Evolutionary conservation across 2,329 filamentous ascomycete species (phyloP), one percentile per base, ranked within the genome.

Genomic region (Arthrobotrys conoides): DNA sequence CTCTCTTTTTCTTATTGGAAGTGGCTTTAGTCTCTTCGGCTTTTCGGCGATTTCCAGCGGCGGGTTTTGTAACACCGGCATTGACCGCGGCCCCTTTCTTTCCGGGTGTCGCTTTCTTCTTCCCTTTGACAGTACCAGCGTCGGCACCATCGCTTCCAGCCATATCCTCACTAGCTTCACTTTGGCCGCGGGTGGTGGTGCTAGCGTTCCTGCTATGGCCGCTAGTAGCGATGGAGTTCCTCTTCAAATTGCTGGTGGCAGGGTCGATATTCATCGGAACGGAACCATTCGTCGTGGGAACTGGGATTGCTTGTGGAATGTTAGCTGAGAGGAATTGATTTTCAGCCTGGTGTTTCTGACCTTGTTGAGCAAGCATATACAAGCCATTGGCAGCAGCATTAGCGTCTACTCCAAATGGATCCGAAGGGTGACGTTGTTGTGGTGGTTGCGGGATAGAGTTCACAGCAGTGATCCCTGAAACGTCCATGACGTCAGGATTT

Each of bases 371-470:
- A 75, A 99, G 88, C 89, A 97, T 91, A 82, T 93, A 96, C 0
- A 99, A 87, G 33, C 96, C 94, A 83, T 97, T 98, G 65, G 95
- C 96, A 51, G 95, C 96, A 85, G 97, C 95, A 82, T 95, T 97
- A 67, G 90, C 90, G 83, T 97, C 95, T 85, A 94, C 92, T 75
- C 94, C 92, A 83, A 94, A 96, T 3, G 91, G 89, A 68, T 93
- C 91, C 0, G 88, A 85, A 0, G 87, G 83, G 10, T 88, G 85
- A 82, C 86, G 84, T 24, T 76, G 67, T 68, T 82, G 80, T 20
- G 80, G 79, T 33, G 78, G 72, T 38, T 81, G 80, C 38, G 80
- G 69, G 30, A 80, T 61, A 44, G 81, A 81, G 57, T 76, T 84
- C 86, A 84, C 87, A 8, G 57, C 57, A 87, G 5, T 80, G 80